A percentile compares a stretch with the other conserved stretches of the same genome.
phyloP scores from a whole-genome alignment of 352 stramenopile genomes.

The Globisporangium takayamanum region DNA sequence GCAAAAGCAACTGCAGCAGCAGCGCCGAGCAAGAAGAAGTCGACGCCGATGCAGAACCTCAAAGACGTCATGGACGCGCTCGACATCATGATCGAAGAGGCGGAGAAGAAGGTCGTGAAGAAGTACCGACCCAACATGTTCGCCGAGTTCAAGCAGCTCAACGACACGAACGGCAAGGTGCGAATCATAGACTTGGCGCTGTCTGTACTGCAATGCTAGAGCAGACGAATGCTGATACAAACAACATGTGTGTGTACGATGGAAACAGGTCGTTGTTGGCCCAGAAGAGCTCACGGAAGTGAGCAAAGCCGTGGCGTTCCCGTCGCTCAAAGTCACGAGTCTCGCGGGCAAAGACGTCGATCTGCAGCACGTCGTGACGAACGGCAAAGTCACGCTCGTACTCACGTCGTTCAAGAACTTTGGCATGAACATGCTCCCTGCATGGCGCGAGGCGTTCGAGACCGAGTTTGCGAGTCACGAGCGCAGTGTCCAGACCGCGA shows the following conservation, averaged over 20 bases:
- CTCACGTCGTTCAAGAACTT: conserved; percentile 86
- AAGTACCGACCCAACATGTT: conserved; percentile 87
- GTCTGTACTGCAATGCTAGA: neutral
- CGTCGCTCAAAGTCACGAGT: conserved; percentile 46
- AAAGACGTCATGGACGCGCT: conserved; percentile 67
- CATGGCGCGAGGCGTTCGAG: conserved; percentile 65
- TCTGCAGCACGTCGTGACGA: conserved; percentile 42
- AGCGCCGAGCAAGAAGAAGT: conserved; percentile 18
- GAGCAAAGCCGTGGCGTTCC: conserved; percentile 44
- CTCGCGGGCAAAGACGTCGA: conserved; percentile 41
- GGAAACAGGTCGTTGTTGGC: conserved; percentile 32
- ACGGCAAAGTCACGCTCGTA: conserved; percentile 57
- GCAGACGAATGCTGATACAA: neutral
- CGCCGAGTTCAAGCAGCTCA: conserved; percentile 85
- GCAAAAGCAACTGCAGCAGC: neutral
- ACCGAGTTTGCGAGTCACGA: conserved; percentile 25
- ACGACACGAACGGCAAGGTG: conserved; percentile 80
- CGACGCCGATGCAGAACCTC: conserved; percentile 66
- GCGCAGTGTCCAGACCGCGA: conserved; percentile 47
- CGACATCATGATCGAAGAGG: conserved; percentile 79
- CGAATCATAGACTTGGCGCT: neutral
- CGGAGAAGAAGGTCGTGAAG: conserved; percentile 78
- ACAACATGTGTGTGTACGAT: neutral
- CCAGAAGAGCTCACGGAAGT: conserved; percentile 47
- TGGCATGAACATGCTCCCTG: conserved; percentile 71